Conservation (phyloP, 2,329 filamentous ascomycete genomes). For the Sporothrix luriei region DNA sequence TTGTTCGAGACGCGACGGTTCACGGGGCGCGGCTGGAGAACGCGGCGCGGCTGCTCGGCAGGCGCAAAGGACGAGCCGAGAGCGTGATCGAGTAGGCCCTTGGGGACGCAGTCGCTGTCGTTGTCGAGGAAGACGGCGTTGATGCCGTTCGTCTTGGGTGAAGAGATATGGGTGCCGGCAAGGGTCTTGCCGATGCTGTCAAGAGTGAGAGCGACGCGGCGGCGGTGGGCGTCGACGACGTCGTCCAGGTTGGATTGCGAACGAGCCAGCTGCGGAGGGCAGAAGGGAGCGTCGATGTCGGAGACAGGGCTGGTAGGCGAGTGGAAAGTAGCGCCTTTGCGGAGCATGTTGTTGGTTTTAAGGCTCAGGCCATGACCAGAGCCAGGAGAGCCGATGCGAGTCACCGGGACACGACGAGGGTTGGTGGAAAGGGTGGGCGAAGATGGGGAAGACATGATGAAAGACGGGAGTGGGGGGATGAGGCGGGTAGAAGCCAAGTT, state of each 20-base stretch:
- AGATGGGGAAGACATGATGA: slow-evolving; percentile 34
- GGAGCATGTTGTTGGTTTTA: slow-evolving; percentile 62
- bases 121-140: slow-evolving; percentile 51
- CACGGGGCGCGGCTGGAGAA: slow-evolving; percentile 54
- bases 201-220: slow-evolving; percentile 68
- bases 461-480: neutral
- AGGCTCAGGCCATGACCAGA: slow-evolving; percentile 49
- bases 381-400: slow-evolving; percentile 47
- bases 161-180: slow-evolving; percentile 44
- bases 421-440: slow-evolving; percentile 42
- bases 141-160: slow-evolving; percentile 45
- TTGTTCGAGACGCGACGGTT: slow-evolving; percentile 56
- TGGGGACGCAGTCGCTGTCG: slow-evolving; percentile 62
- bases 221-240: slow-evolving; percentile 68
- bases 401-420: slow-evolving; percentile 49
- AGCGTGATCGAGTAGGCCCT: slow-evolving; percentile 60
- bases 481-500: slow-evolving; percentile 15
- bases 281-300: slow-evolving; percentile 44
- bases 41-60: slow-evolving; percentile 49
- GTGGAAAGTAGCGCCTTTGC: slow-evolving; percentile 71
- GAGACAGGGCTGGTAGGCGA: slow-evolving; percentile 51
- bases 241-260: slow-evolving; percentile 72
- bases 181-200: slow-evolving; percentile 63
- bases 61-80: slow-evolving; percentile 47
- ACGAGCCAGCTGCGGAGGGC: slow-evolving; percentile 61